A percentile compares a stretch with the other conserved stretches of the same genome.
Conservation (phyloP, 306 rosid species). For the Acacia acuminata region DNA sequence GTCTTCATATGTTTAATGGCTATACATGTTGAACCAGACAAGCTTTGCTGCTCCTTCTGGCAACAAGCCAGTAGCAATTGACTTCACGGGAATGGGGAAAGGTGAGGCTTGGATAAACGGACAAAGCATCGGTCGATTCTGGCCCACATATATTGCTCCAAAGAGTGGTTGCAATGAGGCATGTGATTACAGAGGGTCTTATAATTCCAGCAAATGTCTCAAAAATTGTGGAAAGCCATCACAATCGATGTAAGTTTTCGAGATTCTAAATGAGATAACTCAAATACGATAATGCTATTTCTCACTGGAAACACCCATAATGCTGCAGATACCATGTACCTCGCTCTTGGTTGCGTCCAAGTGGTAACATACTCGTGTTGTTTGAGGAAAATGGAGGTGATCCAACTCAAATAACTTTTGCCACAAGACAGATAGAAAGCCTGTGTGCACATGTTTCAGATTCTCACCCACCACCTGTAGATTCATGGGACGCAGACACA, state of each 20-base stretch:
- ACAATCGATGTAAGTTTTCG: conserved; percentile 66
- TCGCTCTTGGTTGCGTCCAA: conserved; percentile 67
- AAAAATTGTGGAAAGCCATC: conserved; percentile 90
- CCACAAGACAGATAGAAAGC: conserved; percentile 60
- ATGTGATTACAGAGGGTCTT: conserved; percentile 70
- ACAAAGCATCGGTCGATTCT: conserved; percentile 91
- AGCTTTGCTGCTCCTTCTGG: conserved; percentile 69
- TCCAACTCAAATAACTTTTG: conserved; percentile 66
- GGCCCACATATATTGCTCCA: conserved; percentile 69
- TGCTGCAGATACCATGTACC: conserved; percentile 83
- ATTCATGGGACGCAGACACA: conserved; percentile 59
- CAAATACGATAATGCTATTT: conserved; percentile 13
- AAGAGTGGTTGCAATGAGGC: conserved; percentile 53
- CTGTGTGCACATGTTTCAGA: conserved; percentile 81
- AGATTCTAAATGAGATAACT: conserved; percentile 11
- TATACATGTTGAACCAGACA: conserved; percentile 53
- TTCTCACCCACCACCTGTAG: conserved; percentile 80
- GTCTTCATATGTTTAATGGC: conserved; percentile 28
- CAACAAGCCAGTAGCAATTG: conserved; percentile 76
- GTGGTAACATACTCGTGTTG: conserved; percentile 69
- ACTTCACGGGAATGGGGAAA: conserved; percentile 89
- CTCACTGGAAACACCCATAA: conserved; percentile 27
- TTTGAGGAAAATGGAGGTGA: conserved; percentile 89
- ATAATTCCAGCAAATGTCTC: conserved; percentile 60
- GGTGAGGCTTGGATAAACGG: conserved; percentile 99